These are phyloP conservation scores for Elsinoe arachidis DNA, from an alignment of 2,329 filamentous ascomycete species.

Conservation along the genomic window DNA sequence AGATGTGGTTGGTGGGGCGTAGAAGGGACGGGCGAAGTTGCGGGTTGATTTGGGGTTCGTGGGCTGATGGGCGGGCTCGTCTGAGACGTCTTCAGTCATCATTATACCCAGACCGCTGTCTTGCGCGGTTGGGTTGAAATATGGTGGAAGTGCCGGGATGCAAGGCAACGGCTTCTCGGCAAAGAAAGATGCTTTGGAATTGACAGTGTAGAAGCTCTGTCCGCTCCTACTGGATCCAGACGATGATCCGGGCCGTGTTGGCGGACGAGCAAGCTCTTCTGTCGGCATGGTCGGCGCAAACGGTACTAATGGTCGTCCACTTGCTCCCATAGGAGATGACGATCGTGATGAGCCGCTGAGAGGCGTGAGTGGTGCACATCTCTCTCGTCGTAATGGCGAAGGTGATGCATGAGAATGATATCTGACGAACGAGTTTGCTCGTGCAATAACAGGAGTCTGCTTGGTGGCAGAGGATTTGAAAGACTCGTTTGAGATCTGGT, in stretches of 20 bases:
- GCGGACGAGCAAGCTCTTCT: background rate
- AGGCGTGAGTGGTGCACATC: background rate
- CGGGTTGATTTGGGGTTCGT: slow-evolving; percentile 12
- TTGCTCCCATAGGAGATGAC: background rate
- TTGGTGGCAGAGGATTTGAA: slow-evolving; percentile 12
- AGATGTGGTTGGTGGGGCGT: slow-evolving; percentile 4
- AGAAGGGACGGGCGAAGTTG: slow-evolving; percentile 16
- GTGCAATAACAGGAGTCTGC: background rate
- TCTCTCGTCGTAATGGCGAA: background rate
- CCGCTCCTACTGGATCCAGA: background rate
- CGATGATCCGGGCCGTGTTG: background rate
- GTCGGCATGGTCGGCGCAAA: background rate
- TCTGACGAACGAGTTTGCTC: background rate
- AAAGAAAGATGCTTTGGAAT: slow-evolving; percentile 2
- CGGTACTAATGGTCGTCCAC: background rate
- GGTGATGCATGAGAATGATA: background rate
- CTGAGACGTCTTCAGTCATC: slow-evolving; percentile 16
- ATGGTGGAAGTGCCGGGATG: background rate
- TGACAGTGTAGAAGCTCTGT: slow-evolving; percentile 6
- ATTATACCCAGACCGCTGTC: slow-evolving; percentile 17
- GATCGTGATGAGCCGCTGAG: background rate
- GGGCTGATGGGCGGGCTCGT: slow-evolving; percentile 18
- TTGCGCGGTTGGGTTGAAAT: slow-evolving; percentile 21
- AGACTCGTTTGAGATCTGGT: background rate
- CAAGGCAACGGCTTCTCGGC: background rate